A percentile compares a stretch with the other conserved stretches of the same genome.
phyloP scores from a whole-genome alignment of 352 stramenopile genomes.

The Pythium chondricola region DNA sequence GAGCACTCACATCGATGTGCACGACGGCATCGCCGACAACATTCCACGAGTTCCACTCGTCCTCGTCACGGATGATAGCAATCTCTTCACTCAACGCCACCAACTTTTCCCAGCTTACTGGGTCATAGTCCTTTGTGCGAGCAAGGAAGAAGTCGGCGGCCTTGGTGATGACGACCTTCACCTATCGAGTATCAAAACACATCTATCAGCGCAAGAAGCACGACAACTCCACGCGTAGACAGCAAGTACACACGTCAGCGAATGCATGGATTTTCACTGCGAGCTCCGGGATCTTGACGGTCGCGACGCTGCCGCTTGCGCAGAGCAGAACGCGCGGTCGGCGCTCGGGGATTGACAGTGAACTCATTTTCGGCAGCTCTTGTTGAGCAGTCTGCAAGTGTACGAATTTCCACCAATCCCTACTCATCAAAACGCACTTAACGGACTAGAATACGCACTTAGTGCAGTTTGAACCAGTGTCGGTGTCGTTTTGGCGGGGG shows the following conservation, averaged over 20 bases:
- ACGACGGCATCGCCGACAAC: conserved; percentile 75
- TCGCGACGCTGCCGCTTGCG: conserved; percentile 81
- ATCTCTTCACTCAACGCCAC: conserved; percentile 23
- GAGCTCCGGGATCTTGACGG: conserved; percentile 84
- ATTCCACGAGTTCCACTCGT: conserved; percentile 83
- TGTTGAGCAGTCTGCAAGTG: not conserved
- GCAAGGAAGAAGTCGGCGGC: conserved; percentile 78
- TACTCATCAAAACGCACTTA: not conserved
- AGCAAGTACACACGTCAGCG: conserved; percentile 62
- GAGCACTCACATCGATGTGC: conserved; percentile 74
- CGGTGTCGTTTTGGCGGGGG: conserved; percentile 2
- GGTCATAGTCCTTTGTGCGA: conserved; percentile 70
- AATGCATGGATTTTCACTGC: conserved; percentile 44
- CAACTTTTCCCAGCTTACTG: conserved; percentile 37
- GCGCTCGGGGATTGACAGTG: no score
- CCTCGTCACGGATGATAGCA: conserved; percentile 51
- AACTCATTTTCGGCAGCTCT: not conserved
- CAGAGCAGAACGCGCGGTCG: conserved; percentile 63
- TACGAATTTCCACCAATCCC: conserved; percentile 5
- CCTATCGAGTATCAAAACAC: conserved; percentile 22
- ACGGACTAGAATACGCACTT: not conserved
- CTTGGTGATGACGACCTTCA: conserved; percentile 80
- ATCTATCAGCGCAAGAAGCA: not conserved
- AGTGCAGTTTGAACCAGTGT: conserved; percentile 16
- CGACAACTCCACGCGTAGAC: no score